Evolutionary conservation across 768 basidiomycete genomes (phyloP).

Genomic region (Tylopilus subfusipes): DNA sequence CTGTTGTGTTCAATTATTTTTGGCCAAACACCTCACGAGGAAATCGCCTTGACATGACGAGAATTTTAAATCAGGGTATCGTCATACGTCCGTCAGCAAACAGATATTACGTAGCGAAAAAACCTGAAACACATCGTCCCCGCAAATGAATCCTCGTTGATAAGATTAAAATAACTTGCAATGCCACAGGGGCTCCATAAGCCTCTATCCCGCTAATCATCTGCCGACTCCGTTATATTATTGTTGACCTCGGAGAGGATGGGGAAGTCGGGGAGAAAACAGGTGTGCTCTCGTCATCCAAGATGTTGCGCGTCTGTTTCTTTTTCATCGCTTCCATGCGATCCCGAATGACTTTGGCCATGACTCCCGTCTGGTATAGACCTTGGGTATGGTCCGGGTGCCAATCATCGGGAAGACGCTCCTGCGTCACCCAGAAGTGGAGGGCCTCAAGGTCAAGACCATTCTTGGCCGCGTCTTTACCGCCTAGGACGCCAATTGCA

Average conservation of each 20-base stretch:
- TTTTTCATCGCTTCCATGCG: conserved; percentile 23
- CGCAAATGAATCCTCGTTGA: not conserved
- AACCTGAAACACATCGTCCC: no score
- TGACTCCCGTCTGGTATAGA: conserved; percentile 23
- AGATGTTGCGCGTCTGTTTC: conserved; percentile 14
- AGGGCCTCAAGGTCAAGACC: conserved; percentile 49
- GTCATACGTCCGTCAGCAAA: not conserved
- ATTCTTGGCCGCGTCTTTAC: conserved; percentile 32
- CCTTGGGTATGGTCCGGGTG: conserved; percentile 31
- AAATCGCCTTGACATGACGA: no score
- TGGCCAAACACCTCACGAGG: no score
- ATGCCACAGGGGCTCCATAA: not conserved
- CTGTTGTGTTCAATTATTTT: no score
- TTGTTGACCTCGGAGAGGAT: not conserved
- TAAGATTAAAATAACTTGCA: not conserved
- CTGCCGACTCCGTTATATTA: not conserved
- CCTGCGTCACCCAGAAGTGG: conserved; percentile 49
- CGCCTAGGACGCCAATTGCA: conserved; percentile 48
- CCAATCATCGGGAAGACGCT: conserved; percentile 47
- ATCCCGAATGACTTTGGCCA: conserved; percentile 28
- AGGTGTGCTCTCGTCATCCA: conserved; percentile 14
- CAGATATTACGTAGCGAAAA: no score
- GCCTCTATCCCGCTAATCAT: not conserved
- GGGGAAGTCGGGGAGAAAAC: conserved; percentile 1
- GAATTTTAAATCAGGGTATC: no score